phyloP scores from a whole-genome alignment of 2,329 filamentous ascomycete species.

The Alternaria sp. region DNA sequence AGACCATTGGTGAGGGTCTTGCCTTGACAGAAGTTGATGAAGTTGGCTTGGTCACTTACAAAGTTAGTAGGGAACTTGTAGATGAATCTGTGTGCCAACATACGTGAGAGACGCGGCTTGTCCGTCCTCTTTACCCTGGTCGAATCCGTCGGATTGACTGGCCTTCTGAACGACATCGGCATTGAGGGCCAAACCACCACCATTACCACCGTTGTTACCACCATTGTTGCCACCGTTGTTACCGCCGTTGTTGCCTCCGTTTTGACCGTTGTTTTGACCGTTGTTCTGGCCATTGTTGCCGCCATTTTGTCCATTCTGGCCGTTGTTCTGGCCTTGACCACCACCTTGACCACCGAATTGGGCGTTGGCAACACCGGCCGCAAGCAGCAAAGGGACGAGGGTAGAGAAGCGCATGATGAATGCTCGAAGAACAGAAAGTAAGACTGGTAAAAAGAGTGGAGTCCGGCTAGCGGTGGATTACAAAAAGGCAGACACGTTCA shows the following conservation, averaged over 20 bases:
- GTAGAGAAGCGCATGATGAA: conserved; percentile 49
- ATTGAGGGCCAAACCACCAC: conserved; percentile 42
- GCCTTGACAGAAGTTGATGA: conserved; percentile 67
- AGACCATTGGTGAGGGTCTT: conserved; percentile 64
- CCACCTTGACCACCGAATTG: conserved; percentile 35
- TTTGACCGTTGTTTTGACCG: conserved; percentile 1
- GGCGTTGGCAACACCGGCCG: conserved; percentile 46
- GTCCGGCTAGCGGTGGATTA: conserved; percentile 51
- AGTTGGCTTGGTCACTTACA: conserved; percentile 60
- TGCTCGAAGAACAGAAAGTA: conserved; percentile 27
- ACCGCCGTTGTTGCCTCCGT: conserved; percentile 18
- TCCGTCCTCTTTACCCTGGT: conserved; percentile 48
- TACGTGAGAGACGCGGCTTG: conserved; percentile 59
- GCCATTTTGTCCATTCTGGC: conserved; percentile 23
- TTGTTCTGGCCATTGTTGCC: conserved; percentile 18
- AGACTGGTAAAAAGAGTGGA: conserved; percentile 44
- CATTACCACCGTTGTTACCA: conserved; percentile 12
- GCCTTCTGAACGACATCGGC: conserved; percentile 55
- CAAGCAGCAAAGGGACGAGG: conserved; percentile 44
- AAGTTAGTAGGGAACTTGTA: conserved; percentile 8
- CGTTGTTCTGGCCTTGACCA: conserved; percentile 12
- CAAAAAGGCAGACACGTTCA: conserved; percentile 52
- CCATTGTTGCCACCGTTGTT: conserved; percentile 6
- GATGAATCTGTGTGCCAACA: conserved; percentile 15
- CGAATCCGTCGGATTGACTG: conserved; percentile 53